A percentile compares a stretch with the other conserved stretches of the same genome.
Evolutionary conservation across 257 asterid species (phyloP).

Genomic region (Fraxinus americana): DNA sequence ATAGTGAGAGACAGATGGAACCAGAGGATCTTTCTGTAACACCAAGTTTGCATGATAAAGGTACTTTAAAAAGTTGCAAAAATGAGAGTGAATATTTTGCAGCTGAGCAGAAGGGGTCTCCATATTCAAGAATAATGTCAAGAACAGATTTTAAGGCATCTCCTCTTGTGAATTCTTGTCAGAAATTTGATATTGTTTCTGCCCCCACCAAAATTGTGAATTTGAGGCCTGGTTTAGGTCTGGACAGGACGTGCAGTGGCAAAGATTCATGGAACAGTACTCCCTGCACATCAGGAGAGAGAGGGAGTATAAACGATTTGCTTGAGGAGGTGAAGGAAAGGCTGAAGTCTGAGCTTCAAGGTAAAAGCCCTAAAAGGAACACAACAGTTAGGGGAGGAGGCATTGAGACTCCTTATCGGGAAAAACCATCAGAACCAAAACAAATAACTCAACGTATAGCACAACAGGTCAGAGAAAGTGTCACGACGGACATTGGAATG

Average conservation of each 20-base stretch:
- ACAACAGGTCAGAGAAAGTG: constrained; percentile 78
- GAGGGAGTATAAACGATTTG: constrained; percentile 74
- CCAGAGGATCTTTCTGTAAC: constrained; percentile 28
- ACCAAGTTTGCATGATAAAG: constrained; percentile 34
- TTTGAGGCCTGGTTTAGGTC: constrained; percentile 69
- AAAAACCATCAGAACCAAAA: constrained; percentile 73
- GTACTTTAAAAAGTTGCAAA: constrained; percentile 32
- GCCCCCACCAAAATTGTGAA: constrained; percentile 74
- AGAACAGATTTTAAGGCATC: constrained; percentile 35
- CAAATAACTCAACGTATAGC: constrained; percentile 79
- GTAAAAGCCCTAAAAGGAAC: constrained; percentile 55
- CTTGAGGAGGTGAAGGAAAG: constrained; percentile 95
- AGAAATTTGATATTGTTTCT: constrained; percentile 34
- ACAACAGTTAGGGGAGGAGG: constrained; percentile 79
- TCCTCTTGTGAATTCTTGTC: constrained; percentile 29
- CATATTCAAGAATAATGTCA: constrained; percentile 35
- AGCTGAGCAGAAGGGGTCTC: constrained; percentile 36
- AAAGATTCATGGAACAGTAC: constrained; percentile 76
- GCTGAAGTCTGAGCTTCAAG: constrained; percentile 76
- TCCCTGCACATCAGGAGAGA: constrained; percentile 70
- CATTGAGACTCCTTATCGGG: constrained; percentile 82
- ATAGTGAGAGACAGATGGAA: constrained; percentile 32
- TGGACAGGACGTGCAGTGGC: constrained; percentile 45
- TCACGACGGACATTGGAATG: constrained; percentile 59
- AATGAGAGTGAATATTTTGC: constrained; percentile 29